phyloP scores from a whole-genome alignment of 2,329 filamentous ascomycete genomes.

The Exserohilum turcica region DNA sequence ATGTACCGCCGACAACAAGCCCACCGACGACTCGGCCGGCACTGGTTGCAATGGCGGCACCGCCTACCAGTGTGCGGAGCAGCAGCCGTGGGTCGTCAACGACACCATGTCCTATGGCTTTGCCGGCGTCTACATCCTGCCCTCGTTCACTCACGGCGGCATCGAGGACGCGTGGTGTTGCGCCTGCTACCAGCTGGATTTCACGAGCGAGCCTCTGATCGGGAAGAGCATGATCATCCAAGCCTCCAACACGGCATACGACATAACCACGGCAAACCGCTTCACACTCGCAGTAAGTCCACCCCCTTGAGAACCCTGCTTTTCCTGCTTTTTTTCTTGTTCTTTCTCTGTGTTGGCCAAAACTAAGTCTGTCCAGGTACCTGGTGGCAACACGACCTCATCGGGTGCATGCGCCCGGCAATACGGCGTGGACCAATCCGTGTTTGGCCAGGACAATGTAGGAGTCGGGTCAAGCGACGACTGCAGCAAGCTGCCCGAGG shows the following conservation, averaged over 20 bases:
- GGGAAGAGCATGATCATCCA: conserved; percentile 70
- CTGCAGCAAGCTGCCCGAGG: conserved; percentile 42
- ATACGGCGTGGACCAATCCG: conserved; percentile 39
- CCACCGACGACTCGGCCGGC: conserved; percentile 54
- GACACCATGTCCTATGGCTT: conserved; percentile 67
- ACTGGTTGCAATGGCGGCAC: conserved; percentile 62
- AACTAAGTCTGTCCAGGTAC: conserved; percentile 33
- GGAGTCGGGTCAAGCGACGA: conserved; percentile 40
- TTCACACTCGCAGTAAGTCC: conserved; percentile 47
- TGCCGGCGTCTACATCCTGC: conserved; percentile 62
- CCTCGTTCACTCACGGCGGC: conserved; percentile 44
- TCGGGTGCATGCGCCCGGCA: conserved; percentile 41
- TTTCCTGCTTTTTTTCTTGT: background rate
- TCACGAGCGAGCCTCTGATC: conserved; percentile 60
- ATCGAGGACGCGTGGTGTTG: conserved; percentile 69
- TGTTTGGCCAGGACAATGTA: conserved; percentile 38
- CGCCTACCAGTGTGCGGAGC: conserved; percentile 63
- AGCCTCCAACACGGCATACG: conserved; percentile 64
- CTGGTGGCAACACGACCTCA: conserved; percentile 46
- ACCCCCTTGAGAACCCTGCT: background rate
- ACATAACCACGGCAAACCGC: conserved; percentile 39
- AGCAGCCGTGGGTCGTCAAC: conserved; percentile 66
- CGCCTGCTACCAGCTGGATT: conserved; percentile 66
- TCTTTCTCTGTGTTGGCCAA: background rate
- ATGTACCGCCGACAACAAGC: conserved; percentile 62